Evolutionary conservation across 805 yeast species (phyloP).

Genomic region (Metschnikowia henanensis): DNA sequence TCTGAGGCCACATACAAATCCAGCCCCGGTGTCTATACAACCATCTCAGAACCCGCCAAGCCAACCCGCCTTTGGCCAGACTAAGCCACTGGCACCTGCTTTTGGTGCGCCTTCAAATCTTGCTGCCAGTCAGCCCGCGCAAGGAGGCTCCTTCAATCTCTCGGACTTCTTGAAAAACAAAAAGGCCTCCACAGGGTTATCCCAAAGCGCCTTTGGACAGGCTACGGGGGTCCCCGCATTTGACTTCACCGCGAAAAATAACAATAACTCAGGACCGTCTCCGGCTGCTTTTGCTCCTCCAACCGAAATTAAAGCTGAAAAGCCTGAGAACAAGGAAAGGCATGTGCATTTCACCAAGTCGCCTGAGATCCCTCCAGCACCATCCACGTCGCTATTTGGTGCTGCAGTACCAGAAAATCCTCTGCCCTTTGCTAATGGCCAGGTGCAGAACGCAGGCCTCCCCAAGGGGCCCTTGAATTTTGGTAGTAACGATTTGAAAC

Average conservation of each 20-base stretch:
- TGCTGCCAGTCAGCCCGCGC: background rate
- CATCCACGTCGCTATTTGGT: background rate
- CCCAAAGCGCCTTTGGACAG: constrained; percentile 4
- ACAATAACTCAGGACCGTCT: background rate
- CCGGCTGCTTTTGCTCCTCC: background rate
- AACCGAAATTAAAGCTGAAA: background rate
- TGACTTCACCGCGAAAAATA: constrained; percentile 1
- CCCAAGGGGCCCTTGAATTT: background rate
- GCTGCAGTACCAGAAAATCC: background rate
- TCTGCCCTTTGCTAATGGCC: background rate
- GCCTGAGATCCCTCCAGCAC: background rate
- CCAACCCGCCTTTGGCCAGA: background rate
- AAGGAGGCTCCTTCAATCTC: constrained; percentile 2
- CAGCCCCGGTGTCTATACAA: background rate
- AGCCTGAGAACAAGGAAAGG: background rate
- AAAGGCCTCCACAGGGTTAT: background rate
- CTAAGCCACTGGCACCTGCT: background rate
- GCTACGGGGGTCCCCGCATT: background rate
- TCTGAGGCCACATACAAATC: background rate
- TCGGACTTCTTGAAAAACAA: constrained; percentile 8
- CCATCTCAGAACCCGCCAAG: background rate
- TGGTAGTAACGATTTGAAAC: background rate
- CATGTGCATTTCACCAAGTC: background rate
- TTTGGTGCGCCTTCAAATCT: background rate
- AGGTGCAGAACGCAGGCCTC: background rate